A percentile compares a stretch with the other conserved stretches of the same genome.
phyloP scores from a whole-genome alignment of 192 early-diverging fungal species.

The Dimargaris xerosporica region DNA sequence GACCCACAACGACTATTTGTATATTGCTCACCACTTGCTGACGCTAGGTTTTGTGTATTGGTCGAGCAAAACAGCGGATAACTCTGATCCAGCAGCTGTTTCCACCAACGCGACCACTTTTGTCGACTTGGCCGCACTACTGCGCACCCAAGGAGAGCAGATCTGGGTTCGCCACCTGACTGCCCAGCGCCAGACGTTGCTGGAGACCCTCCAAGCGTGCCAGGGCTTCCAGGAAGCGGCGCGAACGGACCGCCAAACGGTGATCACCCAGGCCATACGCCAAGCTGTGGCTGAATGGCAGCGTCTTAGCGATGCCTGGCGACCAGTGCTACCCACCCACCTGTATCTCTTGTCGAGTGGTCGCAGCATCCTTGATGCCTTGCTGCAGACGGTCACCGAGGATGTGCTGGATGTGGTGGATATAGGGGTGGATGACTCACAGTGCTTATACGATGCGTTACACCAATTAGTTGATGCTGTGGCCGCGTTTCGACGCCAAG shows the following conservation, averaged over 20 bases:
- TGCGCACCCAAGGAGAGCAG: not conserved
- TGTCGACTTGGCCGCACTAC: not conserved
- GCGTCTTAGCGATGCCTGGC: not conserved
- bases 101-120: not conserved
- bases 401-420: conserved; percentile 8
- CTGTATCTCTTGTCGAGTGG: not conserved
- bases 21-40: conserved; percentile 2
- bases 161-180: not conserved
- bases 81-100: no score
- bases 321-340: not conserved
- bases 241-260: not conserved
- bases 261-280: not conserved
- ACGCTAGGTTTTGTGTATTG: not conserved
- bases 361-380: not conserved
- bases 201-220: not conserved
- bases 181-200: not conserved
- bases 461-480: not conserved
- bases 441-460: conserved; percentile 1
- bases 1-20: conserved; percentile 6
- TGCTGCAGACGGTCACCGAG: not conserved
- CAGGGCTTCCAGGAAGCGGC: conserved; percentile 7
- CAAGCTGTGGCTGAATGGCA: conserved; percentile 1
- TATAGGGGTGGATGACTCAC: conserved; percentile 10
- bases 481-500: not conserved
- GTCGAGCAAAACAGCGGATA: not conserved